Base-by-base conservation (phyloP, 1,284 basidiomycete genomes). In the Apiotrichum siamense region DNA sequence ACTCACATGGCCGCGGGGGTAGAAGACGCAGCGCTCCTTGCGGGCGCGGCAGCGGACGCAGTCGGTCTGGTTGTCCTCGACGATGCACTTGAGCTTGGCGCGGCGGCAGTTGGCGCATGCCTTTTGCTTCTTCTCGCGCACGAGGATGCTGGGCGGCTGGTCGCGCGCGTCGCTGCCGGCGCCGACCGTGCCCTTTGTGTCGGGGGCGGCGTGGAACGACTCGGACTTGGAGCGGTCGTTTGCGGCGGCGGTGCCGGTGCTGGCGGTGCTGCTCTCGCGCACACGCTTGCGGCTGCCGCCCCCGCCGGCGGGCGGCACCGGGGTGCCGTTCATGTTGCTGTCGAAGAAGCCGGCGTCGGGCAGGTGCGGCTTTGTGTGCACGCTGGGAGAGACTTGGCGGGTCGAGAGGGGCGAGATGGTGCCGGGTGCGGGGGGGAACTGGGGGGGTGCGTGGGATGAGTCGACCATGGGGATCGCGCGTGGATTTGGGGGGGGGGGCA, bases 61-160 rank as follows among this genome's bases (percentile, higher is more conserved):
- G 38, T 63, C 65, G 15, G 61, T 49, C 47, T 63, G 44, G 27
- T 60, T 64, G 18, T 61, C 51, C 29, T 64, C 63, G 24, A 69
- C 57, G 23, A 70, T 66, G 50, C 69, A 72, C 52, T 70, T 72
- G 31, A 72, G 51, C 48, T 72, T 72, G 3, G 67, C 67, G 37
- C 61, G 58, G 37, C 69, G 50, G 42, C 69, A 72, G 50, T 69
- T 69, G 2, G 65, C 55, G 44, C 67, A 72, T 11, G 69, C 69
- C 54, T 66, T 70, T 21, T 61, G 55, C 37, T 58, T 60, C 49
- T 60, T 60, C 49, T 55, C 55, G 43, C 55, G 55, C 15, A 60
- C 54, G 21, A 59, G 53, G 18, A 59, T 55, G 24, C 44, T 45
- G 2, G 50, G 53, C n/a, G 45, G 44, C 35, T n/a, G 35, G 12